Base-by-base conservation (phyloP, 192 early-diverging fungal species). In the Coemansia sp. region DNA sequence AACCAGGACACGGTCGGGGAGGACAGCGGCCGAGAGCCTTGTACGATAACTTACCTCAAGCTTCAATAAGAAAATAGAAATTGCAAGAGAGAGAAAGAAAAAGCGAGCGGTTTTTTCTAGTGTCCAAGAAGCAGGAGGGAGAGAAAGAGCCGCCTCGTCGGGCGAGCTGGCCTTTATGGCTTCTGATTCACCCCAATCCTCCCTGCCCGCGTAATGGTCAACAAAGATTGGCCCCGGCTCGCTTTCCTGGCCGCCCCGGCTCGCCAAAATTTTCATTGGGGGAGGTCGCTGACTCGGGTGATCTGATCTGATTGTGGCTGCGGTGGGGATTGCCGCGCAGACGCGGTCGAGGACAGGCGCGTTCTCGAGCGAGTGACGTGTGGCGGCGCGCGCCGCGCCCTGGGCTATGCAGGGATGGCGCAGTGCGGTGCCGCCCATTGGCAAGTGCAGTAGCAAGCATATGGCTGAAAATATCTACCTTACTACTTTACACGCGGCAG, bases 191-290 rank as follows among this genome's bases (percentile, higher is more conserved):
- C 40, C 45, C 45, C 45, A 47, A 47, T 29, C 45, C 45, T 29
- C 45, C 29, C 29, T n/a, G n/a, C n/a, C n/a, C n/a, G n/a, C n/a
- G 45, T 29, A 47, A 47, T 26, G 45, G 45, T 47, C 45, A 47
- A 47, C 28, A 47, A 39, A 39, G 36, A 39, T 39, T 39, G 36
- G 36, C 11, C 36, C n/a, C 36, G 36, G 36, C 19, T 39, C 36
- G 36, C n/a, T n/a, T 39, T 39, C 36, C 17, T 29, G 26, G 45
- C 26, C 27, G 28, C 27, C n/a, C n/a, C 38, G 50, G 25, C 50
- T 53, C 50, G 50, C 22, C 38, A 53, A 53, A 52, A 53, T 27
- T 53, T 53, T 53, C 15, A 14, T 15, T 39, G 36, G 36, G 36
- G 36, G 36, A 4, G 14, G 7, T 7, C n/a, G 19, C 8, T 47